phyloP scores from a whole-genome alignment of 345 rosid species.

The Pelargonium nanum region DNA sequence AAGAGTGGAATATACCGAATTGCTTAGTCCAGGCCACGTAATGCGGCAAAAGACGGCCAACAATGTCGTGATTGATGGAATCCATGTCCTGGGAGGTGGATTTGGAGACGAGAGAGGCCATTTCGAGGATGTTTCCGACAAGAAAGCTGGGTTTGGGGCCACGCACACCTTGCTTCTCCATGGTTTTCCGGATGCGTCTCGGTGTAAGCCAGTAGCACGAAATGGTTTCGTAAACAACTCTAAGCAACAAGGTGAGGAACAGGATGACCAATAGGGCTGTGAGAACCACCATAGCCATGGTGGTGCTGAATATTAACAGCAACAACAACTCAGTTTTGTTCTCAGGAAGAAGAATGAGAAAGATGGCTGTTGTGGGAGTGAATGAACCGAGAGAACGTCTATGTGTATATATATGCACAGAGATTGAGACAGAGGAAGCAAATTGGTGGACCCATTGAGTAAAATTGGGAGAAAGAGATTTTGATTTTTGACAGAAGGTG shows the following conservation, averaged over 20 bases:
- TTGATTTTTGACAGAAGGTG: too few relatives aligned
- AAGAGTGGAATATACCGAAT: constrained; percentile 49
- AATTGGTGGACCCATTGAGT: too few relatives aligned
- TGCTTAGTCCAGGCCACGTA: constrained; percentile 65
- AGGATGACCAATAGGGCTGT: constrained; percentile 17
- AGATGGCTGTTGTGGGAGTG: too few relatives aligned
- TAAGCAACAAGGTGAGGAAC: constrained; percentile 21
- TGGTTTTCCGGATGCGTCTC: constrained; percentile 55
- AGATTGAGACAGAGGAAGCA: too few relatives aligned
- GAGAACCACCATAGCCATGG: constrained; percentile 13
- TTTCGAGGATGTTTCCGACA: constrained; percentile 69
- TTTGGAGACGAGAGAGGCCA: constrained; percentile 46
- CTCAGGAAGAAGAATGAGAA: too few relatives aligned
- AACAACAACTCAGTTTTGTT: too few relatives aligned
- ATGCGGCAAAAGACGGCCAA: constrained; percentile 78
- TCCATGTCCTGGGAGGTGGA: constrained; percentile 55
- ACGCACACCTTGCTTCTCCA: constrained; percentile 82
- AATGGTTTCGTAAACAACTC: constrained; percentile 39
- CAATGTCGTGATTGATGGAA: constrained; percentile 55
- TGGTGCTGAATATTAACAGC: neutral
- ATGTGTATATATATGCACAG: too few relatives aligned
- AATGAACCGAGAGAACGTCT: too few relatives aligned
- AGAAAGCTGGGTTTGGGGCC: constrained; percentile 73
- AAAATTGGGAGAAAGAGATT: too few relatives aligned
- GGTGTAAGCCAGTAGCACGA: constrained; percentile 63